Conservation (phyloP, 169 alveolate species). For the Eimeria falciformis region DNA sequence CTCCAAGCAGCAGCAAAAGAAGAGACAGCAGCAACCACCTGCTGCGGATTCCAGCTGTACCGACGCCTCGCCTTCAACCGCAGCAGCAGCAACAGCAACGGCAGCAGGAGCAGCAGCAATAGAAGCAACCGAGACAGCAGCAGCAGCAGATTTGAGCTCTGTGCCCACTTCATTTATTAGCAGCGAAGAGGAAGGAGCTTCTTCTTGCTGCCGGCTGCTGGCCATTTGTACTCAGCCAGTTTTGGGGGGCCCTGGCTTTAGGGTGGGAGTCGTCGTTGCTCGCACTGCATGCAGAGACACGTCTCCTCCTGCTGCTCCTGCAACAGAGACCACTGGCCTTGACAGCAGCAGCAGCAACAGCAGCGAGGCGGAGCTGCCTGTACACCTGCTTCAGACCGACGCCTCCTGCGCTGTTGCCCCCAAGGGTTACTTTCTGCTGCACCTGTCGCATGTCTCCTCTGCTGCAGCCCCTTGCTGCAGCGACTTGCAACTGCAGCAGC, state of each 20-base stretch:
- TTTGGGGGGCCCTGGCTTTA: constrained; percentile 48
- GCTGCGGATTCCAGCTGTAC: neutral
- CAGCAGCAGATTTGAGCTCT: neutral
- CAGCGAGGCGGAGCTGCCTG: constrained; percentile 59
- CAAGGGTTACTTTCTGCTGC: constrained; percentile 48
- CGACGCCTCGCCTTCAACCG: neutral
- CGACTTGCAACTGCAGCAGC: constrained; percentile 11
- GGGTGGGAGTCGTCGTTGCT: constrained; percentile 33
- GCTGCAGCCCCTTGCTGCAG: constrained; percentile 39
- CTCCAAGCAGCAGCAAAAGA: neutral
- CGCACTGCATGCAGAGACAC: constrained; percentile 1
- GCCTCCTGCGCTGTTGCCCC: constrained; percentile 49
- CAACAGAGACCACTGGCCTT: neutral
- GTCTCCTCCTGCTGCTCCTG: neutral
- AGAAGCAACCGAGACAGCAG: constrained; percentile 4
- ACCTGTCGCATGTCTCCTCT: constrained; percentile 30
- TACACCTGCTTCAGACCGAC: constrained; percentile 48
- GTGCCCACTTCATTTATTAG: too few relatives aligned
- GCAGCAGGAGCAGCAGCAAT: neutral
- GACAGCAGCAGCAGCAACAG: neutral
- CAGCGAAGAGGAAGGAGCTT: neutral
- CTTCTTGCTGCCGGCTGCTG: constrained; percentile 60
- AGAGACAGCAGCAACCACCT: constrained; percentile 2
- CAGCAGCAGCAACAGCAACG: neutral
- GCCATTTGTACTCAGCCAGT: constrained; percentile 56